Base-by-base conservation (phyloP, 495 filamentous ascomycete genomes). In the Chaetomium tenue region DNA sequence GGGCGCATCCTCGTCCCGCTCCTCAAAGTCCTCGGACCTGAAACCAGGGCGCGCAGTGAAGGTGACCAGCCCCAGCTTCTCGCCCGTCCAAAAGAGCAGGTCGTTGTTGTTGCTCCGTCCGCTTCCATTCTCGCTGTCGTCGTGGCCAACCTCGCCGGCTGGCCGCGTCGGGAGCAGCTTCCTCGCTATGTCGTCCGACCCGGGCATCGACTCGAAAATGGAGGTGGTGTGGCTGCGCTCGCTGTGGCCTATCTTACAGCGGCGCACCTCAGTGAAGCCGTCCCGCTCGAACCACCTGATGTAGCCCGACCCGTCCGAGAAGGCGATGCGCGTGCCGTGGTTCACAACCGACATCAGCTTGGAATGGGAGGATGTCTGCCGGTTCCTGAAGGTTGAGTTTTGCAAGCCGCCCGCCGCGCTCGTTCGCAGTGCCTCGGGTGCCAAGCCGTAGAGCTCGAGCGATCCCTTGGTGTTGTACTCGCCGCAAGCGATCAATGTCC, bases 391-490 rank as follows among this genome's bases (percentile, higher is more conserved):
- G 5, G 69, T 67, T 15, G 77, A 78, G 47, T 76, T 75, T 56
- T 78, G 78, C 28, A 80, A 66, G 37, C 68, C 71, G 25, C 72
- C 72, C 33, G 73, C 67, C 25, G 70, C 64, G 15, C 71, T 72
- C 63, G 70, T 67, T 25, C 62, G 48, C 30, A 64, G 58, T 12
- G 44, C 50, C 12, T 60, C 52, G 8, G 74, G 76, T 64, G 73
- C 72, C 12, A 94, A 75, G 55, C 85, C 85, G 74, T 96, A 96
- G n/a, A 96, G 77, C 71, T 98, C 93, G 12, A 98, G 79, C 0
- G 90, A 92, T 7, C 93, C 93, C 70, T 93, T 89, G 22, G 91
- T 91, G 63, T 95, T 95, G 76, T 98, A 98, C 72, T 96, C 92
- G n/a, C 92, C 93, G 63, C 89, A 90, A 20, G 92, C 92, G 40